These are phyloP conservation scores for Backusella circina DNA, from an alignment of 192 early-diverging fungal genomes.

Conservation along the genomic window DNA sequence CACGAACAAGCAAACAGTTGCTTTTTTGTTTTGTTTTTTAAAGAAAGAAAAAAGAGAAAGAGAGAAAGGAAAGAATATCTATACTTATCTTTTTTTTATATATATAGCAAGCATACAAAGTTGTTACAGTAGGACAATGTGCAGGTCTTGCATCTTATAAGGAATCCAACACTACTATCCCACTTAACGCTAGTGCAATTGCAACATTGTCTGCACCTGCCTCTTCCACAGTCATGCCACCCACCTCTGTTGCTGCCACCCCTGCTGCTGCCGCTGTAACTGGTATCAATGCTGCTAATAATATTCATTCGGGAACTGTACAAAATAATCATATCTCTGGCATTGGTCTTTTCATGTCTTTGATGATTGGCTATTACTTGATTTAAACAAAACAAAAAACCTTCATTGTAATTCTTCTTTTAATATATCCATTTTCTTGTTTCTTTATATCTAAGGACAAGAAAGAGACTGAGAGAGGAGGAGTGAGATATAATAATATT, in stretches of 20 bases:
- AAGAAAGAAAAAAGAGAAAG: not conserved
- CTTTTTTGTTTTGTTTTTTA: not conserved
- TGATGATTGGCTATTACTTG: not conserved
- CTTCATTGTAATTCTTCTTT: not conserved
- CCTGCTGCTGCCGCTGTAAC: slow-evolving; percentile 12
- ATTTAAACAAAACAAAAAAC: not conserved
- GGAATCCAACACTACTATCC: slow-evolving; percentile 3
- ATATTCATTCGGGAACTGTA: not conserved
- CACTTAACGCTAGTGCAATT: not conserved
- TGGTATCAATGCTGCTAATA: not conserved
- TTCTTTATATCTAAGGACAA: not conserved
- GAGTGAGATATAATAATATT: not conserved
- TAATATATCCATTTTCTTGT: not conserved
- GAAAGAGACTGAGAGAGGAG: not conserved
- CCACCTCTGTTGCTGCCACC: not conserved
- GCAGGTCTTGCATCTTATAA: slow-evolving; percentile 20
- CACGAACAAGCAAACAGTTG: not conserved
- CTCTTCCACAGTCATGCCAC: not conserved
- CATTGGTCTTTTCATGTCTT: not conserved
- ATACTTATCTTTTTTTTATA: not conserved
- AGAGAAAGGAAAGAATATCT: not conserved
- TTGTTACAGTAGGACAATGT: slow-evolving; percentile 30
- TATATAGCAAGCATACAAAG: slow-evolving; percentile 25
- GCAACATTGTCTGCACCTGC: not conserved
- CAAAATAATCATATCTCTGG: not conserved